Conservation (phyloP, 129 eudicot genomes). For the Escallonia rubra region DNA sequence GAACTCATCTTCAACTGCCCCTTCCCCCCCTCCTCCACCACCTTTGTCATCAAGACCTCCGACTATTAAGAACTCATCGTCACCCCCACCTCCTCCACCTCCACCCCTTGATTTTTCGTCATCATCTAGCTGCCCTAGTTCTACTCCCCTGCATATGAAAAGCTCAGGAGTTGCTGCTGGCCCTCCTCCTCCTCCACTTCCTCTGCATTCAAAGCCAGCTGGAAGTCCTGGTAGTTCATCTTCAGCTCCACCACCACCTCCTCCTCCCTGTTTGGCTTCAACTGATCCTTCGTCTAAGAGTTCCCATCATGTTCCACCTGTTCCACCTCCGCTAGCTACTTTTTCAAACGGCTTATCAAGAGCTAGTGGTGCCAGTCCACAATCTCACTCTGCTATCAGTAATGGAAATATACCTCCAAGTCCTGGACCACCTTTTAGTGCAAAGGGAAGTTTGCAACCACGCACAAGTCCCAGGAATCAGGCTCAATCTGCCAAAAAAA, state of each 20-base stretch:
- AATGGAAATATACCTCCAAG: conserved; percentile 49
- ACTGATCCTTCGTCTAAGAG: conserved; percentile 13
- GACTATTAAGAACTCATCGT: neutral
- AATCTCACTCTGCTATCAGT: conserved; percentile 28
- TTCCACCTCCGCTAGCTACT: conserved; percentile 70
- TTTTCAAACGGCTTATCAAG: conserved; percentile 29
- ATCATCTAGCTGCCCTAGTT: neutral
- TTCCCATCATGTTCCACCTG: conserved; percentile 30
- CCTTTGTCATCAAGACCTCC: conserved; percentile 14
- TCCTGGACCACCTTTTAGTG: conserved; percentile 53
- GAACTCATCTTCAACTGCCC: conserved; percentile 10
- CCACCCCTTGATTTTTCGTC: conserved; percentile 14
- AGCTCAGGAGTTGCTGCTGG: neutral
- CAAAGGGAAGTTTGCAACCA: conserved; percentile 34
- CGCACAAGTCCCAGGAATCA: conserved; percentile 31
- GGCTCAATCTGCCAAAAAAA: conserved; percentile 44
- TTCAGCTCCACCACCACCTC: conserved; percentile 43
- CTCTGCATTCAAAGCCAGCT: neutral
- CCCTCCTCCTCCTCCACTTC: conserved; percentile 21
- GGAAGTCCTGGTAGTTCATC: conserved; percentile 6
- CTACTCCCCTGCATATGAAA: neutral
- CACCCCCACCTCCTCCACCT: conserved; percentile 20
- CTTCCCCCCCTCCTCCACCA: conserved; percentile 29
- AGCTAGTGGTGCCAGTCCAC: conserved; percentile 34
- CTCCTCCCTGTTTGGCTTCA: conserved; percentile 26